A percentile compares a stretch with the other conserved stretches of the same genome.
phyloP scores from a whole-genome alignment of 140 eudicot genomes.

The Oenanthe javanica region DNA sequence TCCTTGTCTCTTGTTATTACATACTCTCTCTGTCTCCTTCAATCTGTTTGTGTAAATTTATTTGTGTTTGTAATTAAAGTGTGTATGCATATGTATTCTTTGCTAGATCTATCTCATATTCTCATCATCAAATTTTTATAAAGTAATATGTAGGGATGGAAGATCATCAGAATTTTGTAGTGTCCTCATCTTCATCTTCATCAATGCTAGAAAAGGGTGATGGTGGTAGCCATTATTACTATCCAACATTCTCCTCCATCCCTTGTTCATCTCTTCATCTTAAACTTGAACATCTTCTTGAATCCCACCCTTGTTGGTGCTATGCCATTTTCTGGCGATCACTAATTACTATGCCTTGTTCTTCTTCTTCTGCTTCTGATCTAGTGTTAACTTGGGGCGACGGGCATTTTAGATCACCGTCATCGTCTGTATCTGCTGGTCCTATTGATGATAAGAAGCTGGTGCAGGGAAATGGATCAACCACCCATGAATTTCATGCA shows the following conservation, averaged over 20 bases:
- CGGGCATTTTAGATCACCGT: conserved; percentile 32
- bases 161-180: not conserved
- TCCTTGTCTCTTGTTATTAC: not conserved
- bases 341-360: not conserved
- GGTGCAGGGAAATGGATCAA: not conserved
- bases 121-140: too few relatives aligned
- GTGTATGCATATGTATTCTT: too few relatives aligned
- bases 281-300: not conserved
- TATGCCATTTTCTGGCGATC: conserved; percentile 58
- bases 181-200: conserved; percentile 3
- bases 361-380: conserved; percentile 22
- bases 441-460: not conserved
- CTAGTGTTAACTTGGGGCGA: conserved; percentile 49
- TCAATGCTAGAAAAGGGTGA: not conserved
- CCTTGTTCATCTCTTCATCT: not conserved
- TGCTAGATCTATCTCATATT: too few relatives aligned
- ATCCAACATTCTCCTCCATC: not conserved
- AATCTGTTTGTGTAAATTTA: not conserved
- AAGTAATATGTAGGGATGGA: not conserved
- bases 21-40: not conserved
- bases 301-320: conserved; percentile 40
- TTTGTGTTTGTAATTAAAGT: too few relatives aligned
- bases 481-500: not conserved
- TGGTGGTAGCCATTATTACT: not conserved
- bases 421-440: not conserved